phyloP scores from a whole-genome alignment of 2,329 filamentous ascomycete genomes.

The Magnaporthiopsis rhizophila region DNA sequence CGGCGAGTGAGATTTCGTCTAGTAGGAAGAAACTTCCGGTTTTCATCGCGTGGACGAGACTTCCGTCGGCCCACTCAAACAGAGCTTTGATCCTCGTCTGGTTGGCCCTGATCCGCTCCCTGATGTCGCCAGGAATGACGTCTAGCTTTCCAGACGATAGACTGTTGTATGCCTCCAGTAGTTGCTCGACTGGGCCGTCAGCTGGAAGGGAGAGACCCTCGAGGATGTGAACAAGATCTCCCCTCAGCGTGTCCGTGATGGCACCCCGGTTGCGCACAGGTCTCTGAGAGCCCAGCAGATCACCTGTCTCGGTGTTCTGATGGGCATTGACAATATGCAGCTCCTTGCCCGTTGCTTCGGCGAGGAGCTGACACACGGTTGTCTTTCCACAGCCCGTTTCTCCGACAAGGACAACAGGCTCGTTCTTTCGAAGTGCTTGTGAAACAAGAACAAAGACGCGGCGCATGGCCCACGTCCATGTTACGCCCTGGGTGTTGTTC shows the following conservation, averaged over 20 bases:
- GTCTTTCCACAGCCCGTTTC: slow-evolving; percentile 98
- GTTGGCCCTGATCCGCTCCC: slow-evolving; percentile 37
- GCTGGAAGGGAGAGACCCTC: slow-evolving; percentile 25
- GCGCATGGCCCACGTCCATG: slow-evolving; percentile 95
- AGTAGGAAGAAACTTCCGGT: slow-evolving; percentile 84
- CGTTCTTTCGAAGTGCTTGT: slow-evolving; percentile 77
- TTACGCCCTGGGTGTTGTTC: slow-evolving; percentile 55
- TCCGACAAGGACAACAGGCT: slow-evolving; percentile 88
- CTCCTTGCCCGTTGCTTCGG: slow-evolving; percentile 67
- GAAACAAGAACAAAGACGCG: slow-evolving; percentile 85
- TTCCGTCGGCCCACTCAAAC: slow-evolving; percentile 96
- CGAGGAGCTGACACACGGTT: slow-evolving; percentile 86
- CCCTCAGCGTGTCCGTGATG: slow-evolving; percentile 56
- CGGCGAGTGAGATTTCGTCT: slow-evolving; percentile 94
- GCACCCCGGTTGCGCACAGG: slow-evolving; percentile 79
- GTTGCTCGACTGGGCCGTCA: slow-evolving; percentile 39
- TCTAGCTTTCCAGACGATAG: slow-evolving; percentile 36
- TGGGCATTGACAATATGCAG: slow-evolving; percentile 93
- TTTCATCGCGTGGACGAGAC: slow-evolving; percentile 89
- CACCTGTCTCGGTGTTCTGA: slow-evolving; percentile 95
- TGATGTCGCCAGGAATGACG: slow-evolving; percentile 38
- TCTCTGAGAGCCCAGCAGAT: slow-evolving; percentile 90
- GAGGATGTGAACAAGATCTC: slow-evolving; percentile 48
- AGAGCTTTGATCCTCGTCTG: slow-evolving; percentile 67
- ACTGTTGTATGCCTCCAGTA: slow-evolving; percentile 52